These are phyloP conservation scores for Phellinidium pouzarii DNA, from an alignment of 1,284 basidiomycete genomes.

Conservation along the genomic window DNA sequence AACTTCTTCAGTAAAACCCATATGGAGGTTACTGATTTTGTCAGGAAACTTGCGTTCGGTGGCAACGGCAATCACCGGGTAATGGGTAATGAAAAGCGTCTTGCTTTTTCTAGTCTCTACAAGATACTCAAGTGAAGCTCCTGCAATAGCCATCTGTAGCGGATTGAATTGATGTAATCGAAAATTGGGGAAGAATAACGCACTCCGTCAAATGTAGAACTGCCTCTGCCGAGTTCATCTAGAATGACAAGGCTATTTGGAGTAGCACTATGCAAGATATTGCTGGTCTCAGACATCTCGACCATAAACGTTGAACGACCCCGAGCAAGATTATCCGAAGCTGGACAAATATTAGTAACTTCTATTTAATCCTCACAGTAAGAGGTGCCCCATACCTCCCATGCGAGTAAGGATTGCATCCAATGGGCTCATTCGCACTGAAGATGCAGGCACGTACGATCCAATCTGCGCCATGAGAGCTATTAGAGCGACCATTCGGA, in stretches of 20 bases:
- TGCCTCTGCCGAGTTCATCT: conserved; percentile 81
- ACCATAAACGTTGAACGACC: conserved; percentile 95
- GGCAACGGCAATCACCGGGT: conserved; percentile 66
- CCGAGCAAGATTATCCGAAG: conserved; percentile 78
- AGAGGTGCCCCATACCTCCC: conserved; percentile 50
- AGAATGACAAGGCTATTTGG: conserved; percentile 75
- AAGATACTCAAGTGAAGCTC: conserved; percentile 73
- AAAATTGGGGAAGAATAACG: conserved; percentile 23
- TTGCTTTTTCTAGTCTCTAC: conserved; percentile 59
- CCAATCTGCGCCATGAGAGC: conserved; percentile 53
- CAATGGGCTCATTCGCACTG: conserved; percentile 67
- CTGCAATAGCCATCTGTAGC: conserved; percentile 74
- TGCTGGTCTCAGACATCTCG: conserved; percentile 90
- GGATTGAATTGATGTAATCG: conserved; percentile 8
- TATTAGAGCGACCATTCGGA: conserved; percentile 70
- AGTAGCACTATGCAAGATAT: conserved; percentile 76
- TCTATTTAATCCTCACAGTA: not conserved
- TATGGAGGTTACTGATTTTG: conserved; percentile 74
- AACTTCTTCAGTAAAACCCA: conserved; percentile 70
- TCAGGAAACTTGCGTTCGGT: conserved; percentile 46
- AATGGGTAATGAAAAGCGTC: conserved; percentile 93
- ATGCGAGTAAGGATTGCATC: conserved; percentile 85
- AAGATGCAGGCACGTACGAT: conserved; percentile 70
- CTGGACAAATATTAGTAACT: conserved; percentile 33
- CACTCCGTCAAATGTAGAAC: conserved; percentile 81